Conservation (phyloP, 345 rosid species). For the Luvunga scandens region DNA sequence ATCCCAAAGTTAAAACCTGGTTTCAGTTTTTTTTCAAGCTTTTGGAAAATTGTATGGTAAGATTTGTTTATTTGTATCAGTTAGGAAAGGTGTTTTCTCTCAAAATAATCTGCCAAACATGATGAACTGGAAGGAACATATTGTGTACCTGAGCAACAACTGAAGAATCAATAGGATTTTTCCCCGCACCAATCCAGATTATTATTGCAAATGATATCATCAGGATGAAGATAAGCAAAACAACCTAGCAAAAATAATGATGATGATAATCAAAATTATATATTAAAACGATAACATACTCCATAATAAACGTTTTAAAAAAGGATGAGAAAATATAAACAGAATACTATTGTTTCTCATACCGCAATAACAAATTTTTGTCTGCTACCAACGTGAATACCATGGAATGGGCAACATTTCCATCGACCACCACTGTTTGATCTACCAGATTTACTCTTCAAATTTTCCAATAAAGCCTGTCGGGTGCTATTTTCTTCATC, state of each 20-base stretch:
- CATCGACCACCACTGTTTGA: conserved; percentile 30
- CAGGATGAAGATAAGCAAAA: conserved; percentile 41
- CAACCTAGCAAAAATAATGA: conserved; percentile 29
- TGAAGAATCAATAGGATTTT: conserved; percentile 45
- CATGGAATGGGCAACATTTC: conserved; percentile 48
- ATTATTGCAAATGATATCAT: conserved; percentile 48
- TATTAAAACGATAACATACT: neutral
- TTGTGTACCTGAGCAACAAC: conserved; percentile 43
- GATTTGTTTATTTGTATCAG: neutral
- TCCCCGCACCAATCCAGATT: conserved; percentile 59
- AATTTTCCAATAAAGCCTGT: conserved; percentile 46
- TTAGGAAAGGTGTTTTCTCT: neutral
- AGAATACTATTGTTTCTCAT: conserved; percentile 9
- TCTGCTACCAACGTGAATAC: conserved; percentile 49
- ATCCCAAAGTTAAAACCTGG: neutral
- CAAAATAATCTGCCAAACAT: neutral
- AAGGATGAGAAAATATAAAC: neutral
- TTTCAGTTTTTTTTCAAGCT: neutral
- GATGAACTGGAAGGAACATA: neutral
- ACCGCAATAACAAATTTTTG: conserved; percentile 63
- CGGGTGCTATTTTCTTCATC: conserved; percentile 44
- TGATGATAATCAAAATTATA: neutral
- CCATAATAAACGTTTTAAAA: neutral
- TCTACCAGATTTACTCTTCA: conserved; percentile 30
- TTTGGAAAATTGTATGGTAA: neutral